These are phyloP conservation scores for Citrus australasica DNA, from an alignment of 345 rosid genomes.

Conservation along the genomic window DNA sequence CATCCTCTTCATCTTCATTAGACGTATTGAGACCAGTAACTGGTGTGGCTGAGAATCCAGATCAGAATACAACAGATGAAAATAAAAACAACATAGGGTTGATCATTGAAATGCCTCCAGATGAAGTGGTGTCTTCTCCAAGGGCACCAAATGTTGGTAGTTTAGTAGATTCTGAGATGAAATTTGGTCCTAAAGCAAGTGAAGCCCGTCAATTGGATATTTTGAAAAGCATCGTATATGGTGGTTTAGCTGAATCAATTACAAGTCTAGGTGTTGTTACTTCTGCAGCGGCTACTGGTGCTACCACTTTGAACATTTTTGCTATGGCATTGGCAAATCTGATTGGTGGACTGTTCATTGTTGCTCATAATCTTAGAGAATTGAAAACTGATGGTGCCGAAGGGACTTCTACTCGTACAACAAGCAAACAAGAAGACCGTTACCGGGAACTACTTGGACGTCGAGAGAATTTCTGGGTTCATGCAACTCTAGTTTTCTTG, in stretches of 20 bases:
- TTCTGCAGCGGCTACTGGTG: conserved; percentile 86
- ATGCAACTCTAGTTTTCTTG: conserved; percentile 45
- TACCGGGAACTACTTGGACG: conserved; percentile 60
- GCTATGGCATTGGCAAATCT: conserved; percentile 82
- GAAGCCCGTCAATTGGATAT: conserved; percentile 48
- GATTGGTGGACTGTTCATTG: conserved; percentile 65
- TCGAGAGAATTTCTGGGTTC: conserved; percentile 46
- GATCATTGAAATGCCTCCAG: conserved; percentile 12
- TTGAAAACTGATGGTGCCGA: conserved; percentile 37
- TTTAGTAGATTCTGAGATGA: neutral
- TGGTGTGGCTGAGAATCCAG: no score
- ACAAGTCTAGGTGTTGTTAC: conserved; percentile 77
- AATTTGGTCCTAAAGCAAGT: conserved; percentile 1
- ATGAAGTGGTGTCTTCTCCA: neutral
- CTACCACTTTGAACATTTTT: conserved; percentile 58
- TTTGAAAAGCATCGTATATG: conserved; percentile 79
- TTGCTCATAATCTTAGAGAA: conserved; percentile 58
- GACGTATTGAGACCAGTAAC: no score
- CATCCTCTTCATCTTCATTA: no score
- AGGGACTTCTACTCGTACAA: conserved; percentile 19
- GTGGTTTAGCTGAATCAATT: conserved; percentile 77
- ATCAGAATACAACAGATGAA: no score
- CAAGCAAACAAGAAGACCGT: conserved; percentile 36
- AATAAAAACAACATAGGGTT: neutral
- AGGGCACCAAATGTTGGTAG: neutral